Evolutionary conservation across 169 alveolate genomes (phyloP).

Genomic region (Plasmodium berghei): DNA sequence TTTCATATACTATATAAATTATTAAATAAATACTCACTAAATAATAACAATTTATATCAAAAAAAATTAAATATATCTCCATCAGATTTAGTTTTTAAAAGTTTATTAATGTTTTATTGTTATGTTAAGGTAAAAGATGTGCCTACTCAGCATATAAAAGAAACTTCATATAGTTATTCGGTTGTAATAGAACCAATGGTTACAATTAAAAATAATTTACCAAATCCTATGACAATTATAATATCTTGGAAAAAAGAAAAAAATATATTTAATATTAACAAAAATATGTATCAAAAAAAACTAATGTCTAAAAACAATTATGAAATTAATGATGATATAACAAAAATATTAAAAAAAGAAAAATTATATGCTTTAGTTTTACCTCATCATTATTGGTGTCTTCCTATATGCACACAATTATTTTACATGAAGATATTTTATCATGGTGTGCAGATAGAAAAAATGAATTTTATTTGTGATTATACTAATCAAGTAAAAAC

Average conservation of each 20-base stretch:
- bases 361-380: constrained; percentile 77
- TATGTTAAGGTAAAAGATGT: constrained; percentile 80
- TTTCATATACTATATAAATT: constrained; percentile 50
- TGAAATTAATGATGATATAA: constrained; percentile 72
- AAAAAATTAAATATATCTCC: constrained; percentile 81
- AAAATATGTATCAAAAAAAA: constrained; percentile 13
- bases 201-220: constrained; percentile 78
- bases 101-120: constrained; percentile 79
- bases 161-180: constrained; percentile 79
- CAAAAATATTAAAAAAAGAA: constrained; percentile 73
- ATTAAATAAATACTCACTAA: constrained; percentile 52
- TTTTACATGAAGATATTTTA: constrained; percentile 68
- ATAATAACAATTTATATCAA: constrained; percentile 64
- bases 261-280: constrained; percentile 24
- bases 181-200: constrained; percentile 83
- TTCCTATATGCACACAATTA: constrained; percentile 67
- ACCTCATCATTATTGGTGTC: constrained; percentile 80
- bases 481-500: constrained; percentile 32
- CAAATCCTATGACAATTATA: constrained; percentile 81
- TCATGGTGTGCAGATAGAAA: constrained; percentile 74
- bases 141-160: constrained; percentile 80
- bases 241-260: constrained; percentile 74
- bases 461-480: constrained; percentile 71
- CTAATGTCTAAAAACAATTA: constrained; percentile 1
- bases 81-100: constrained; percentile 74